These are phyloP conservation scores for Scheffersomyces coipomensis DNA, from an alignment of 805 yeast genomes.

Conservation along the genomic window DNA sequence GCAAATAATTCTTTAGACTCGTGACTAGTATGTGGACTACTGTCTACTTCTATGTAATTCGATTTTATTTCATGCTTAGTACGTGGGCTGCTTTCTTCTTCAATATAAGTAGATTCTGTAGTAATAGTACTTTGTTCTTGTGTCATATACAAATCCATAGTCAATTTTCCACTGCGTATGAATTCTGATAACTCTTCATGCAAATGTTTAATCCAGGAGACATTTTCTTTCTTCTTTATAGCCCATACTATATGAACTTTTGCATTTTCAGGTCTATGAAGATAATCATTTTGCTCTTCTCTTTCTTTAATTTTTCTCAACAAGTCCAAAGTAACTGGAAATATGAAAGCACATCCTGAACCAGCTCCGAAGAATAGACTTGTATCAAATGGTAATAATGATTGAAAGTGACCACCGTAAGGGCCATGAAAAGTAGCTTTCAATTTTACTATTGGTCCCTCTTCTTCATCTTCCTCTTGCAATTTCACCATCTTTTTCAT, in stretches of 20 bases:
- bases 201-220: slow-evolving; percentile 36
- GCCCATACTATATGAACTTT: slow-evolving; percentile 33
- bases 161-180: slow-evolving; percentile 18
- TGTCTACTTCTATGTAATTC: not conserved
- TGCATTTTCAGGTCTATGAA: slow-evolving; percentile 28
- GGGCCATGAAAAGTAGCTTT: slow-evolving; percentile 47
- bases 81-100: not conserved
- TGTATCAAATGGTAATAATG: slow-evolving; percentile 40
- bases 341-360: slow-evolving; percentile 45
- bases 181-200: slow-evolving; percentile 27
- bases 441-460: slow-evolving; percentile 14
- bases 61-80: not conserved
- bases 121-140: slow-evolving; percentile 11
- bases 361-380: slow-evolving; percentile 41
- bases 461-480: slow-evolving; percentile 15
- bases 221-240: slow-evolving; percentile 20
- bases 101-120: not conserved
- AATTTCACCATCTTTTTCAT: slow-evolving; percentile 22
- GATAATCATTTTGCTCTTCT: slow-evolving; percentile 26
- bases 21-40: not conserved
- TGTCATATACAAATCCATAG: slow-evolving; percentile 28
- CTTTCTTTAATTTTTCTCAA: slow-evolving; percentile 24
- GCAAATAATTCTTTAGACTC: not conserved
- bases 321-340: slow-evolving; percentile 45
- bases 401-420: slow-evolving; percentile 42